Evolutionary conservation across 2,329 filamentous ascomycete genomes (phyloP).

Genomic region (Pyricularia pennisetigena): DNA sequence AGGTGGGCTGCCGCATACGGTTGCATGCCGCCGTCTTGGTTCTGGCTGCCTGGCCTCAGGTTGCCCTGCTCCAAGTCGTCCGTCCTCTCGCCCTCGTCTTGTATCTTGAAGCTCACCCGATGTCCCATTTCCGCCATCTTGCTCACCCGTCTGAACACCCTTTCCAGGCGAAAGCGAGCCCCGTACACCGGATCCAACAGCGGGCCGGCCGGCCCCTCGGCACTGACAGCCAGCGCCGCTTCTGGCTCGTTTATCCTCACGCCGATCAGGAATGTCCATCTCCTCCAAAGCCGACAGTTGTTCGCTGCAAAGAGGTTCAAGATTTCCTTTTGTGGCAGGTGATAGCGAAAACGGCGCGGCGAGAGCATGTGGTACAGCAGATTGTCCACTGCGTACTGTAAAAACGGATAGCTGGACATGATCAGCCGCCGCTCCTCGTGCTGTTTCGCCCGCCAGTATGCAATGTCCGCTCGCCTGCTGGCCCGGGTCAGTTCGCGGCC

Average conservation of each 20-base stretch:
- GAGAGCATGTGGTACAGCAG: conserved; percentile 21
- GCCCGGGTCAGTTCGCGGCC: conserved; percentile 9
- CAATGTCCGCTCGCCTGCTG: conserved; percentile 4
- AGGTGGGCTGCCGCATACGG: neutral
- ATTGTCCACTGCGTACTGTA: conserved; percentile 21
- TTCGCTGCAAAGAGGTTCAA: conserved; percentile 15
- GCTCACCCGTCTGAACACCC: conserved; percentile 18
- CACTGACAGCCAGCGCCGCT: conserved; percentile 12
- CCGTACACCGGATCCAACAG: conserved; percentile 20
- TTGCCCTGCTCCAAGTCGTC: no score
- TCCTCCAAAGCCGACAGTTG: conserved; percentile 20
- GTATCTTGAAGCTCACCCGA: neutral
- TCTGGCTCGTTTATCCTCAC: conserved; percentile 11
- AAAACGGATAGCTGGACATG: conserved; percentile 20
- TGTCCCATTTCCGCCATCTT: conserved; percentile 7
- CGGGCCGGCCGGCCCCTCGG: conserved; percentile 7
- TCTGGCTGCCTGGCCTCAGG: no score
- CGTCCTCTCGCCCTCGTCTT: neutral
- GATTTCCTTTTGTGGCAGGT: conserved; percentile 19
- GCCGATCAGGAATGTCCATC: conserved; percentile 21
- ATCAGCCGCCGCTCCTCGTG: conserved; percentile 17
- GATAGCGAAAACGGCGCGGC: conserved; percentile 18
- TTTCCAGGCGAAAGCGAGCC: conserved; percentile 17
- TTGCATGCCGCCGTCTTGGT: no score
- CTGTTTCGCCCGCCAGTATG: conserved; percentile 11